These are phyloP conservation scores for Wallemia hederae DNA, from an alignment of 1,284 basidiomycete genomes.

Conservation along the genomic window DNA sequence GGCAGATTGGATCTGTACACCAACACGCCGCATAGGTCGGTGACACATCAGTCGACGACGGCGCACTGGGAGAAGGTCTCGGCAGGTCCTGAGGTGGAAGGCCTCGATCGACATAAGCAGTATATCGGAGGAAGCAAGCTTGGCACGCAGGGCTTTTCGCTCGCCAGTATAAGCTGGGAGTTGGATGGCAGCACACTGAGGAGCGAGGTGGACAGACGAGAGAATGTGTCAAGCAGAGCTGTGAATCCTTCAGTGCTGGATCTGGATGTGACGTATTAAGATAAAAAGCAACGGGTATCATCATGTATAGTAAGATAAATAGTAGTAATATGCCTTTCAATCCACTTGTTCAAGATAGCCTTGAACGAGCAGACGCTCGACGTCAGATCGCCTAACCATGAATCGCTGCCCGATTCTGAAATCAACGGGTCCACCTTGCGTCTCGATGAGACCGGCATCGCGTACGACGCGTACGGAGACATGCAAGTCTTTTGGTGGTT, in stretches of 20 bases:
- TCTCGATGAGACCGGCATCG: constrained; percentile 67
- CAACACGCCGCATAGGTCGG: neutral
- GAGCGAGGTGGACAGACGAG: neutral
- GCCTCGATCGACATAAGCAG: neutral
- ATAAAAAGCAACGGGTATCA: too few species aligned
- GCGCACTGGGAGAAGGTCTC: neutral
- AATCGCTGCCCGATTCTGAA: constrained; percentile 67
- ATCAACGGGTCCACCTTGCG: constrained; percentile 58
- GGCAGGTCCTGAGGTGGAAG: neutral
- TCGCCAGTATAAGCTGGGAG: neutral
- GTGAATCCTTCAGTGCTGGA: neutral
- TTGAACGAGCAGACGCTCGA: constrained; percentile 71
- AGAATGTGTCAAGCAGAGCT: neutral
- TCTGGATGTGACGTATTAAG: neutral
- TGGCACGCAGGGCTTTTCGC: neutral
- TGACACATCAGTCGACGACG: neutral
- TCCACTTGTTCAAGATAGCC: constrained; percentile 43
- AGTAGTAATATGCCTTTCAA: neutral
- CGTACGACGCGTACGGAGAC: constrained; percentile 44
- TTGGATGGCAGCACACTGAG: neutral
- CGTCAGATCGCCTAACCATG: constrained; percentile 51
- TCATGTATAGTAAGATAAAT: neutral
- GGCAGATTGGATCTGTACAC: neutral
- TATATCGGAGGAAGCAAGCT: neutral
- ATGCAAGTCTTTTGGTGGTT: constrained; percentile 52